Percentiles rank a stretch among this genome's conserved stretches.
These are phyloP conservation scores for Ascochyta rabiei DNA, from an alignment of 2,329 filamentous ascomycete species.

Conservation along the genomic window DNA sequence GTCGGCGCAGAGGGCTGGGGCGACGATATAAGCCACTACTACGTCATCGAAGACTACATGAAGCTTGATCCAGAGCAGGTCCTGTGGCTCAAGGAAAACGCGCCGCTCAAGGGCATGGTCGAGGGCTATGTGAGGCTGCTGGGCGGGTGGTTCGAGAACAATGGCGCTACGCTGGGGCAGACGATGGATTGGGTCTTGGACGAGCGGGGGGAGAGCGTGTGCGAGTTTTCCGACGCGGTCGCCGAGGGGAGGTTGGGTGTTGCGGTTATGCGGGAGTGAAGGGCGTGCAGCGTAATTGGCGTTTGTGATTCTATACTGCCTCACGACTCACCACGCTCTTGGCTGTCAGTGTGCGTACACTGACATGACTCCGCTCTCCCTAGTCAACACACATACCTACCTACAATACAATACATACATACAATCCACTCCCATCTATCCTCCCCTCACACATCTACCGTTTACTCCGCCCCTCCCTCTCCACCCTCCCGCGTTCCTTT, in stretches of 20 bases:
- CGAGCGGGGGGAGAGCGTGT: constrained; percentile 60
- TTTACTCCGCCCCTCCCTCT: too few species aligned
- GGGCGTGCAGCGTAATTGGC: not conserved
- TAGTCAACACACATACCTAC: too few species aligned
- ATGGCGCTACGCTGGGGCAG: constrained; percentile 67
- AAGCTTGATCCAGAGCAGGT: constrained; percentile 67
- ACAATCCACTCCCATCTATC: not conserved
- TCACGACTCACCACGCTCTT: too few species aligned
- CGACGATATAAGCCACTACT: constrained; percentile 68
- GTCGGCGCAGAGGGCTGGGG: constrained; percentile 67
- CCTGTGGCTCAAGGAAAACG: constrained; percentile 62
- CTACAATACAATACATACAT: not conserved
- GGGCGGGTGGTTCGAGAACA: constrained; percentile 66
- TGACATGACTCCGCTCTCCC: too few species aligned
- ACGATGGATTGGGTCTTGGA: constrained; percentile 63
- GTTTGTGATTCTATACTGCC: not conserved
- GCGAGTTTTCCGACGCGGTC: constrained; percentile 68
- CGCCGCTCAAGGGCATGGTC: constrained; percentile 62
- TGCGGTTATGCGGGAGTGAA: constrained; percentile 29
- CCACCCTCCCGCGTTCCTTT: not conserved
- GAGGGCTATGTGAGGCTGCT: constrained; percentile 58
- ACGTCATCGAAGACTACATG: constrained; percentile 68
- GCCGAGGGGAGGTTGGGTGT: constrained; percentile 75
- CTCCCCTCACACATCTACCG: not conserved
- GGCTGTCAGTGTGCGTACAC: too few species aligned